Evolutionary conservation across 371 early-diverging fungal species (phyloP).

Genomic region (Mortierella sp.): DNA sequence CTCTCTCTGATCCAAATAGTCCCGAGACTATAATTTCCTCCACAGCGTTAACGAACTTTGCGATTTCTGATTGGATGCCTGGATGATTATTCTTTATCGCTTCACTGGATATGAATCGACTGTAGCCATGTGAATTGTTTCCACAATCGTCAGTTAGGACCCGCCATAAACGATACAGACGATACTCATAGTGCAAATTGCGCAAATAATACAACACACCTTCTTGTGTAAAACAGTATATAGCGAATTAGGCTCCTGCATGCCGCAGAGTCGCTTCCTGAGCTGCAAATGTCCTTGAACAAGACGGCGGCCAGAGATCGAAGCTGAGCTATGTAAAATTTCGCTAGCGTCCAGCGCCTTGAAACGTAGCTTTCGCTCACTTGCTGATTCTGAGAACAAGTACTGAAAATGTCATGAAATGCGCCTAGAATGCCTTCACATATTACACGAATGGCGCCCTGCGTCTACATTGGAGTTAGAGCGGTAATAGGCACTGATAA

Average conservation of each 20-base stretch:
- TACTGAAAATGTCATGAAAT: conserved; percentile 12
- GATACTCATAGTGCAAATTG: background rate
- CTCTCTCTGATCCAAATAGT: conserved; percentile 2
- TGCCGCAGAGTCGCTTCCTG: conserved; percentile 11
- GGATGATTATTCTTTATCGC: conserved; percentile 23
- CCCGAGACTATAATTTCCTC: conserved; percentile 33
- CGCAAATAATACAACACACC: conserved; percentile 8
- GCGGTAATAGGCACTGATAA: background rate
- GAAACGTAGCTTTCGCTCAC: conserved; percentile 14
- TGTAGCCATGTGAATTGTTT: background rate
- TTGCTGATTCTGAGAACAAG: conserved; percentile 7
- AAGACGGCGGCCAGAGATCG: conserved; percentile 8
- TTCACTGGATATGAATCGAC: conserved; percentile 33
- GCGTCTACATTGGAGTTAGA: conserved; percentile 4
- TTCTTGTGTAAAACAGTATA: conserved; percentile 31
- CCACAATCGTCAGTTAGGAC: too few relatives aligned
- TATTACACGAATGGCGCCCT: conserved; percentile 12
- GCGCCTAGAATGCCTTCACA: conserved; percentile 30
- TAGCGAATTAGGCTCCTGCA: conserved; percentile 24
- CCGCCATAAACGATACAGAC: background rate
- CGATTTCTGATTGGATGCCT: conserved; percentile 20
- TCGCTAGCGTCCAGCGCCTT: conserved; percentile 27
- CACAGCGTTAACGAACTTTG: conserved; percentile 24
- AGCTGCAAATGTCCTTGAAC: conserved; percentile 16
- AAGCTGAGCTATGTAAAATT: conserved; percentile 31